These are phyloP conservation scores for Exserohilum rostratum DNA, from an alignment of 2,329 filamentous ascomycete species.

Conservation along the genomic window DNA sequence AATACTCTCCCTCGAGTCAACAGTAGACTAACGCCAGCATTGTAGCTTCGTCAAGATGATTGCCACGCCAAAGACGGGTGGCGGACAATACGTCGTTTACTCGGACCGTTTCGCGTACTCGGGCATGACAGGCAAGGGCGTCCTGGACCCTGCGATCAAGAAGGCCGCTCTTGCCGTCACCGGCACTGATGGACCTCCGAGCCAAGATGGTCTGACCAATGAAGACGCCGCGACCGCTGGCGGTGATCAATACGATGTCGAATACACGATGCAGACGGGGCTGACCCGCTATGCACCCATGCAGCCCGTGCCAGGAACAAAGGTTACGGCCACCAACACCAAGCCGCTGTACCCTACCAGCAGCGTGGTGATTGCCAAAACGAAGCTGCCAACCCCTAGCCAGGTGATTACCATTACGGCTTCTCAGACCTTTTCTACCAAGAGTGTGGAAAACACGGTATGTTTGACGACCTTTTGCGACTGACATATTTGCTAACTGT, in stretches of 20 bases:
- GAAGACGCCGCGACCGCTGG: constrained; percentile 31
- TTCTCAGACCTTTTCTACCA: constrained; percentile 57
- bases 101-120: constrained; percentile 68
- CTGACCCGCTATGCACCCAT: constrained; percentile 66
- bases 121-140: constrained; percentile 69
- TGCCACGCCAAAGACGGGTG: constrained; percentile 60
- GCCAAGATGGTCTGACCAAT: constrained; percentile 29
- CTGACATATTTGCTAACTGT: constrained; percentile 21
- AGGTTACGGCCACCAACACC: constrained; percentile 61
- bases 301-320: constrained; percentile 64
- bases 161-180: constrained; percentile 45
- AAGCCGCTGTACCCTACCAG: constrained; percentile 63
- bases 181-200: constrained; percentile 38
- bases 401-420: constrained; percentile 60
- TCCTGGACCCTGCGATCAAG: constrained; percentile 55
- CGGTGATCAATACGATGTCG: constrained; percentile 46
- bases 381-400: constrained; percentile 53
- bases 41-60: constrained; percentile 55
- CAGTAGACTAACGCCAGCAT: constrained; percentile 11
- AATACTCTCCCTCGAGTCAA: not conserved
- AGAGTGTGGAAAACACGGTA: constrained; percentile 65
- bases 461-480: not conserved
- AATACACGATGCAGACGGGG: constrained; percentile 64
- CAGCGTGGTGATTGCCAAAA: constrained; percentile 58
- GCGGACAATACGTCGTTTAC: constrained; percentile 63